Evolutionary conservation across 2,329 filamentous ascomycete species (phyloP).

Genomic region (Alternaria sp.): DNA sequence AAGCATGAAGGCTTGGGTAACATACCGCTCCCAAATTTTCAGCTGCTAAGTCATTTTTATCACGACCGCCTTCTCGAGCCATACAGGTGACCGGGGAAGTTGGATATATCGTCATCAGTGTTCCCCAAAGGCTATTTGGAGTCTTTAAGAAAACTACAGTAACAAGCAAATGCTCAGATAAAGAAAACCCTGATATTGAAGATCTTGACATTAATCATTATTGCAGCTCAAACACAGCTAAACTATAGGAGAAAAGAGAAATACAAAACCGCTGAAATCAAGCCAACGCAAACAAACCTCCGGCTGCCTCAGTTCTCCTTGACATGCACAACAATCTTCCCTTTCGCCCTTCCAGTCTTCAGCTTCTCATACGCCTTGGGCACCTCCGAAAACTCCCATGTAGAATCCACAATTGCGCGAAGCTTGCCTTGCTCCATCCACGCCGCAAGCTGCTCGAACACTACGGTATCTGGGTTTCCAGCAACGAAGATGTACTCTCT

Average conservation of each 20-base stretch:
- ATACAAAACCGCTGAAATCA: background rate
- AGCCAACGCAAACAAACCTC: background rate
- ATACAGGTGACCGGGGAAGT: background rate
- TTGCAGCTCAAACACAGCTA: background rate
- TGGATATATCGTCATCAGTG: rapidly evolving
- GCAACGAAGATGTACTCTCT: conserved; percentile 15
- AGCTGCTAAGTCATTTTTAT: background rate
- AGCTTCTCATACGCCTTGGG: conserved; percentile 65
- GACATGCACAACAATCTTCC: conserved; percentile 62
- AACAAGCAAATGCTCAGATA: background rate
- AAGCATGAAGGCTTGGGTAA: background rate
- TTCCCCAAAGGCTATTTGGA: background rate
- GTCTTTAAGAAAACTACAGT: background rate
- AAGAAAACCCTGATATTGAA: no score
- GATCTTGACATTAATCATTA: background rate
- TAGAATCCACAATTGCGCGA: conserved; percentile 63
- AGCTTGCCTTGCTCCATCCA: conserved; percentile 67
- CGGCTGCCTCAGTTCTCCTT: background rate
- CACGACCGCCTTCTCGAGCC: background rate
- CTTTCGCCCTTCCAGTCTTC: conserved; percentile 61
- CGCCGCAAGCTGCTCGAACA: conserved; percentile 55
- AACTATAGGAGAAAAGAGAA: background rate
- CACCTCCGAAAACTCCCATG: conserved; percentile 62
- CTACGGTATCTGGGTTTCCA: conserved; percentile 38
- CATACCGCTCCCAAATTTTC: background rate